Percentiles rank a stretch among this genome's conserved stretches.
phyloP scores from a whole-genome alignment of 75 land plant species.

The Adiantum capillusveneris region DNA sequence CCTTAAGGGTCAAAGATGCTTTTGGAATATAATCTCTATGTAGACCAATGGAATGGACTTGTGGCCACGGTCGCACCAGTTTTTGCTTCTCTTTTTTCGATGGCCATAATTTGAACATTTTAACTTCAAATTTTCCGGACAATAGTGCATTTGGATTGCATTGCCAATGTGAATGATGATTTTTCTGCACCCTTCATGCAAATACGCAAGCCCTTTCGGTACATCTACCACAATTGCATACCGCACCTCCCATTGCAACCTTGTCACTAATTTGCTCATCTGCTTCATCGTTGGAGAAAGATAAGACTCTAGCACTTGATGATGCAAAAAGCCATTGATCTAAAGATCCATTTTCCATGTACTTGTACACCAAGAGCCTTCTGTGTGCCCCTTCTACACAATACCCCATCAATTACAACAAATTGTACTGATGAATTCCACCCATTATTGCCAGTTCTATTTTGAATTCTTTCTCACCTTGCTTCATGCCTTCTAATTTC shows the following conservation, averaged over 20 bases:
- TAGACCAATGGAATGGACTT: too few species aligned
- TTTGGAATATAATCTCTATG: too few species aligned
- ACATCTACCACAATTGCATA: conserved; percentile 10
- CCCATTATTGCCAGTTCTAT: conserved; percentile 23
- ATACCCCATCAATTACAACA: conserved; percentile 21
- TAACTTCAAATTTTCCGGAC: too few species aligned
- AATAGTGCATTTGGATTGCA: too few species aligned
- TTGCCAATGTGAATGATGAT: conserved; percentile 39
- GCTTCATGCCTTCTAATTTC: conserved; percentile 63
- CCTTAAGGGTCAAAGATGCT: too few species aligned
- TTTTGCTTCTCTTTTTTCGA: too few species aligned
- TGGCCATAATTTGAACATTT: too few species aligned
- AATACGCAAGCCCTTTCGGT: conserved; percentile 14
- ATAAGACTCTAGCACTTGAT: too few species aligned
- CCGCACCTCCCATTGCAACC: conserved; percentile 15
- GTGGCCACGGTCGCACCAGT: too few species aligned
- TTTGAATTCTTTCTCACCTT: conserved; percentile 35
- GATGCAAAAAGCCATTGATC: conserved; percentile 11
- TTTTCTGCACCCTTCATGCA: conserved; percentile 17
- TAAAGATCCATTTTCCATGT: conserved; percentile 31
- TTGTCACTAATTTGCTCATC: neutral
- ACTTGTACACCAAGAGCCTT: conserved; percentile 23
- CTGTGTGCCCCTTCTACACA: conserved; percentile 11
- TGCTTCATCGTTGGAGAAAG: neutral
- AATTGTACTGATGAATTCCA: conserved; percentile 23